Evolutionary conservation across 306 rosid species (phyloP).

Genomic region (Casuarina glauca): DNA sequence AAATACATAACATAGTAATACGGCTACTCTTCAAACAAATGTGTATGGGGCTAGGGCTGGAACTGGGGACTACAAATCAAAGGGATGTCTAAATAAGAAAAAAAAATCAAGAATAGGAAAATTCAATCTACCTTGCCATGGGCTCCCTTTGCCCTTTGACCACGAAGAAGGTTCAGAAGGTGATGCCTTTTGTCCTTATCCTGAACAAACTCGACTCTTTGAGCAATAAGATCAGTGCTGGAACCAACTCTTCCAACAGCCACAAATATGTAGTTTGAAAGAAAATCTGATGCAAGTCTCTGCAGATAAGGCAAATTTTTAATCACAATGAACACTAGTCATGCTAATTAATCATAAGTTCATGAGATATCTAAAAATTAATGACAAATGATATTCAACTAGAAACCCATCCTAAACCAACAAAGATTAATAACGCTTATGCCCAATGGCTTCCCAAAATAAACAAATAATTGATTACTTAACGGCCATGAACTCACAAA

Average conservation of each 20-base stretch:
- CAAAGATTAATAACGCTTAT: background rate
- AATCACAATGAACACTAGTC: too few relatives aligned
- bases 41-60: background rate
- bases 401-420: background rate
- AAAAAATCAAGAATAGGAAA: background rate
- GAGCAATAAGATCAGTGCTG: slow-evolving; percentile 89
- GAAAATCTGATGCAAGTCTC: slow-evolving; percentile 98
- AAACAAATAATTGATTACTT: background rate
- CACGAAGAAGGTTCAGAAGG: slow-evolving; percentile 97
- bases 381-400: background rate
- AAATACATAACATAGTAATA: background rate
- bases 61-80: background rate
- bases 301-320: slow-evolving; percentile 34
- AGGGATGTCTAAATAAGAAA: background rate
- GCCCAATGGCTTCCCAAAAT: background rate
- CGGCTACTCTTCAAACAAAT: background rate
- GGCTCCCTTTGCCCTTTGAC: slow-evolving; percentile 75
- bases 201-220: slow-evolving; percentile 92
- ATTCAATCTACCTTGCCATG: slow-evolving; percentile 70
- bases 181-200: slow-evolving; percentile 94
- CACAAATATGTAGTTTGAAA: slow-evolving; percentile 74
- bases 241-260: slow-evolving; percentile 99
- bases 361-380: background rate
- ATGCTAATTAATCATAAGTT: background rate
- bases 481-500: background rate